Conservation (phyloP, 2,329 filamentous ascomycete genomes). For the Dactylonectria macrodidyma region DNA sequence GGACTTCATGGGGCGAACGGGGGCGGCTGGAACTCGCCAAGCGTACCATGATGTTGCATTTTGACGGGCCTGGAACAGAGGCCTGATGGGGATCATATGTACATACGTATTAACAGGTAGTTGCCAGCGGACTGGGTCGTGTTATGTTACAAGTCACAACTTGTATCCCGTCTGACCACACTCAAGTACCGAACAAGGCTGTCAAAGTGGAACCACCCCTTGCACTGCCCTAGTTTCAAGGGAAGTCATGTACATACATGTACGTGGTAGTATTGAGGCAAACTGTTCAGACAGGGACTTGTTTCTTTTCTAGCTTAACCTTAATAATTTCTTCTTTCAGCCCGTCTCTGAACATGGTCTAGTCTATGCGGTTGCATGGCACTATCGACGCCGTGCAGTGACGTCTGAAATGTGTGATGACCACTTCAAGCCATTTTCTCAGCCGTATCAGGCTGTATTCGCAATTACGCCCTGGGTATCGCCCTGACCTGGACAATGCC, state of each 20-base stretch:
- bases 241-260: background rate
- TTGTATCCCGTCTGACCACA: constrained; percentile 8
- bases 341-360: background rate
- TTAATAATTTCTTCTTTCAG: background rate
- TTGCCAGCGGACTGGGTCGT: background rate
- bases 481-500: background rate
- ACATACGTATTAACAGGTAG: no score
- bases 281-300: background rate
- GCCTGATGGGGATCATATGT: no score
- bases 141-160: background rate
- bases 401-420: background rate
- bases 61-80: background rate
- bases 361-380: background rate
- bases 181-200: constrained; percentile 15
- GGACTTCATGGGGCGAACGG: constrained; percentile 2
- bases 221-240: background rate
- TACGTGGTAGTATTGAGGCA: background rate
- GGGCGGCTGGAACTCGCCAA: background rate
- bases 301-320: background rate
- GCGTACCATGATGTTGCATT: background rate
- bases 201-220: background rate
- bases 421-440: background rate
- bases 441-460: background rate
- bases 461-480: background rate
- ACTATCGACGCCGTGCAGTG: background rate